These are phyloP conservation scores for Cladorrhinum samala DNA, from an alignment of 495 filamentous ascomycete species.

Conservation along the genomic window DNA sequence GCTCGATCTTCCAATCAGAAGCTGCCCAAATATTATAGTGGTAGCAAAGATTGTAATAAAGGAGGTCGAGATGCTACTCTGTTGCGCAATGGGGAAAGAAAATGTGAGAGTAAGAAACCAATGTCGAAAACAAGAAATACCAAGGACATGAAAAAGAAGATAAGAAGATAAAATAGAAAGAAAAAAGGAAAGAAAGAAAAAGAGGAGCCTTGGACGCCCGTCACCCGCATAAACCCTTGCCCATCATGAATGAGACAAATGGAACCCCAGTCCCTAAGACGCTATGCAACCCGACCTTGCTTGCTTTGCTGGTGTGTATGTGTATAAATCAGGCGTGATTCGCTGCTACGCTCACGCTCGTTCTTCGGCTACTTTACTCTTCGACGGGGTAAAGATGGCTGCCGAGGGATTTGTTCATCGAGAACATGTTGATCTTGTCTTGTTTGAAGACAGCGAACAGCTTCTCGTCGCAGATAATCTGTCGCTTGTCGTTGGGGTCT, in stretches of 20 bases:
- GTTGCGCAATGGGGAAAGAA: background rate
- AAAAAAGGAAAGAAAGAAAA: background rate
- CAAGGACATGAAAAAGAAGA: background rate
- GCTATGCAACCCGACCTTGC: slow-evolving; percentile 20
- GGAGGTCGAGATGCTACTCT: background rate
- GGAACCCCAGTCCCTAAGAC: slow-evolving; percentile 12
- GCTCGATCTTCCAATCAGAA: background rate
- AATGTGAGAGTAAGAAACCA: background rate
- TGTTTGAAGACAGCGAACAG: slow-evolving; percentile 87
- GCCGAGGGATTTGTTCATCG: slow-evolving; percentile 71
- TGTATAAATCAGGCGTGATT: background rate
- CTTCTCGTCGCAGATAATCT: slow-evolving; percentile 85
- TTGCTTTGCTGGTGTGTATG: background rate
- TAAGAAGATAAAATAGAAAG: background rate
- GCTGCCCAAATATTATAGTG: background rate
- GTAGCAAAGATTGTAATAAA: background rate
- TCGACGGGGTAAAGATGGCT: slow-evolving; percentile 52
- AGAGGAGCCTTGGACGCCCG: background rate
- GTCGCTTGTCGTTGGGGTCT: slow-evolving; percentile 82
- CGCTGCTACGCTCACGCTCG: background rate
- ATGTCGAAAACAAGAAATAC: background rate
- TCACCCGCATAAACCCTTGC: background rate
- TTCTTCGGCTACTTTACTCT: slow-evolving; percentile 27
- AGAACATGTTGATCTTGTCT: slow-evolving; percentile 94
- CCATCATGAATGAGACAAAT: slow-evolving; percentile 1